Conservation (phyloP, 108 stramenopile genomes). For the Pseudonitzschia delicatissima region DNA sequence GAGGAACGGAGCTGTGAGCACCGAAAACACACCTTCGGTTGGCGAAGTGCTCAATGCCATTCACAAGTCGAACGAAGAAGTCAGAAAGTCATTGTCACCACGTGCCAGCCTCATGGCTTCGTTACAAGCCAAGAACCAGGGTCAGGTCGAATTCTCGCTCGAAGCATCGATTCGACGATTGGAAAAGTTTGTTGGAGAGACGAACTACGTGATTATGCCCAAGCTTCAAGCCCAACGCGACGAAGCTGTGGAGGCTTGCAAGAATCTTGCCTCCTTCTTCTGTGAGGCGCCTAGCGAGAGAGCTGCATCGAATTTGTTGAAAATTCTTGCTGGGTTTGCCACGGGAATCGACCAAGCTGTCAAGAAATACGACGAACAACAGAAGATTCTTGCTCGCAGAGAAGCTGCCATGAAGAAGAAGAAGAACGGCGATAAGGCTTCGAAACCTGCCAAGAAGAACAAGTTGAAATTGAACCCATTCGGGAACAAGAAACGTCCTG, state of each 20-base stretch:
- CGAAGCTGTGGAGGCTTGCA: conserved; percentile 63
- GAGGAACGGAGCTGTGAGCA: neutral
- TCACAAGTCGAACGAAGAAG: neutral
- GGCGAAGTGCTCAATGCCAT: conserved; percentile 1
- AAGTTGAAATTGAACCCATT: conserved; percentile 20
- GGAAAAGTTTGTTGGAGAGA: conserved; percentile 57
- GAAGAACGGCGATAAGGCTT: conserved; percentile 14
- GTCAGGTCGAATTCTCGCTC: conserved; percentile 17
- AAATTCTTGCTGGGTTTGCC: conserved; percentile 69
- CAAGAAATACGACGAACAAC: conserved; percentile 61
- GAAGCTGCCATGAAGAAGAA: conserved; percentile 40
- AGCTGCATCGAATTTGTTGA: conserved; percentile 48
- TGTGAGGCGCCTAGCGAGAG: conserved; percentile 78
- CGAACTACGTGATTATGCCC: conserved; percentile 30
- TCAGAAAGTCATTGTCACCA: neutral
- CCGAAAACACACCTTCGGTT: conserved; percentile 7
- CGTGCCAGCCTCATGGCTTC: conserved; percentile 18
- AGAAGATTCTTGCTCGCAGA: conserved; percentile 41
- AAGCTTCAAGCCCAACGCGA: conserved; percentile 44
- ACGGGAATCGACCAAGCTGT: conserved; percentile 57
- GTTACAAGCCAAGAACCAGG: neutral
- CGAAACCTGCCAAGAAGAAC: neutral
- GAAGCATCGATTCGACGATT: conserved; percentile 52
- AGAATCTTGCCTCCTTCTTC: conserved; percentile 68
- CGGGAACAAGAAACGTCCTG: conserved; percentile 25